Percentiles rank a stretch among this genome's conserved stretches.
These are phyloP conservation scores for Chaetomiaceae sp. DNA, from an alignment of 2,329 filamentous ascomycete genomes.

Conservation along the genomic window DNA sequence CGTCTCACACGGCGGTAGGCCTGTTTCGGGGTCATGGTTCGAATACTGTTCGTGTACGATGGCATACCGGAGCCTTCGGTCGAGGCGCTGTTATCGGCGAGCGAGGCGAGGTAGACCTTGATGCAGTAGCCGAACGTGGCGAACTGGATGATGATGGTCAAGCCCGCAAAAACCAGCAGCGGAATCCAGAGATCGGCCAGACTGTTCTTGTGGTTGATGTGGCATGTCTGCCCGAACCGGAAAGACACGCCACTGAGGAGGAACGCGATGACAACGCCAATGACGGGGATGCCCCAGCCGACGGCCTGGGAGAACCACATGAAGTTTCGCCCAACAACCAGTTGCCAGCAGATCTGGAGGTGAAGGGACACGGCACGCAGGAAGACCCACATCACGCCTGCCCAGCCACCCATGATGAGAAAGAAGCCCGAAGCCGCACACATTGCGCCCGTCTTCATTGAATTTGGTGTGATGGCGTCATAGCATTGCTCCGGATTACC, in stretches of 20 bases:
- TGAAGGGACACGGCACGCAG: slow-evolving; percentile 87
- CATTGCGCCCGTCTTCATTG: slow-evolving; percentile 75
- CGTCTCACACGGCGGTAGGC: slow-evolving; percentile 82
- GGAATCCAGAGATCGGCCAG: slow-evolving; percentile 88
- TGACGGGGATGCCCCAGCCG: slow-evolving; percentile 78
- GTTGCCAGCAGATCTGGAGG: slow-evolving; percentile 96
- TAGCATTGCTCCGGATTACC: slow-evolving; percentile 76
- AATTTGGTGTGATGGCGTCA: slow-evolving; percentile 86
- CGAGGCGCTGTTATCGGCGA: slow-evolving; percentile 66
- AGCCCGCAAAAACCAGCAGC: slow-evolving; percentile 69
- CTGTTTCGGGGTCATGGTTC: slow-evolving; percentile 74
- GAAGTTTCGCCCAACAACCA: slow-evolving; percentile 80
- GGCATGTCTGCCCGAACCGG: slow-evolving; percentile 85
- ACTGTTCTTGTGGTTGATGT: slow-evolving; percentile 87
- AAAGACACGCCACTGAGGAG: slow-evolving; percentile 89
- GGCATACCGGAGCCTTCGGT: slow-evolving; percentile 70
- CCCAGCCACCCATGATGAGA: slow-evolving; percentile 79
- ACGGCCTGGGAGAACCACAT: slow-evolving; percentile 77
- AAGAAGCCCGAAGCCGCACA: slow-evolving; percentile 88
- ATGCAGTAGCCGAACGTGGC: slow-evolving; percentile 88
- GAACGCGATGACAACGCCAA: slow-evolving; percentile 72
- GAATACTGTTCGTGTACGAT: slow-evolving; percentile 70
- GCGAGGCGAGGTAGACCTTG: slow-evolving; percentile 84
- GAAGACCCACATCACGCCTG: slow-evolving; percentile 84
- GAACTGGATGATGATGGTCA: slow-evolving; percentile 76